Evolutionary conservation across 192 early-diverging fungal species (phyloP).

Genomic region (Piromyces sp.): DNA sequence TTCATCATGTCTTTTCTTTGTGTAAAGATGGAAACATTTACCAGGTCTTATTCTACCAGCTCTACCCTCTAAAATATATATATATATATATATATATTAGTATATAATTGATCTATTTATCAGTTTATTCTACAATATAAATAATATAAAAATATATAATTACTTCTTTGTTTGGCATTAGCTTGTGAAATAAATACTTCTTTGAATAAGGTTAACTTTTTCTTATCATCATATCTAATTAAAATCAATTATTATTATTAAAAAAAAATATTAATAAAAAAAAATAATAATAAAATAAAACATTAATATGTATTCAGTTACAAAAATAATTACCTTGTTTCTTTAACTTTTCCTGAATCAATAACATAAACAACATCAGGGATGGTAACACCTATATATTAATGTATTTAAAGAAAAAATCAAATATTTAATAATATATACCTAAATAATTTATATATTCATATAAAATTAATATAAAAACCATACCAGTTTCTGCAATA

Average conservation of each 20-base stretch:
- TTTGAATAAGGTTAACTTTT: constrained; percentile 10
- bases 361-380: constrained; percentile 64
- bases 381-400: constrained; percentile 18
- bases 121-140: no score
- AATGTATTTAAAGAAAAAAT: background rate
- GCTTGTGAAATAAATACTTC: constrained; percentile 49
- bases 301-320: no score
- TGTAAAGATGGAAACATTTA: constrained; percentile 57
- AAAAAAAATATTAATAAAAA: background rate
- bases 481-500: constrained; percentile 59
- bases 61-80: constrained; percentile 25
- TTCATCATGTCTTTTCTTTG: constrained; percentile 4
- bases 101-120: no score
- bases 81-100: no score
- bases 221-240: background rate
- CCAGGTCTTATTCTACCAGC: constrained; percentile 67
- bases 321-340: constrained; percentile 25
- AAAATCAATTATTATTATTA: background rate
- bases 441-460: constrained; percentile 24
- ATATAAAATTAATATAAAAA: background rate
- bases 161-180: constrained; percentile 44
- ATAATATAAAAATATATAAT: no score
- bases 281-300: no score
- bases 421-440: constrained; percentile 3
- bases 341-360: constrained; percentile 60